Conservation (phyloP, 176 grass and related monocot genomes). For the Chloris gayana region DNA sequence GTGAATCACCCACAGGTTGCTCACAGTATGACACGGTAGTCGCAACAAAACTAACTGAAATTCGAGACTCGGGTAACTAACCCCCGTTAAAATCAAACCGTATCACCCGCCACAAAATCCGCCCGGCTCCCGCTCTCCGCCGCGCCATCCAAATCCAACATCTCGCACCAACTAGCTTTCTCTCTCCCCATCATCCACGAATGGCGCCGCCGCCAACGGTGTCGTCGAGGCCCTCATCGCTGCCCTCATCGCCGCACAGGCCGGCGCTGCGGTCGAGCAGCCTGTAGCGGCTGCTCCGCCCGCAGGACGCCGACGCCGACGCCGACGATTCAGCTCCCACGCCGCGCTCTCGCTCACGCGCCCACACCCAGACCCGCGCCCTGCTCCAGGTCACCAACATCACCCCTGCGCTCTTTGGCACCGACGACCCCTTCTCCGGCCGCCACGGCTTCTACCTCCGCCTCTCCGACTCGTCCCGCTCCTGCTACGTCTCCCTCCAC, state of each 20-base stretch:
- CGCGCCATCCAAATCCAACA: conserved; percentile 21
- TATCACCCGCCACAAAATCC: conserved; percentile 50
- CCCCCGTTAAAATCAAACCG: conserved; percentile 40
- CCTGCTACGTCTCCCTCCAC: conserved; percentile 82
- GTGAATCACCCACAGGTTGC: no score
- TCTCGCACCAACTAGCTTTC: background rate
- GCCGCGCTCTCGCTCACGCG: conserved; percentile 18
- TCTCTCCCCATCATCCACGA: conserved; percentile 11
- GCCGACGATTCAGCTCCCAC: conserved; percentile 26
- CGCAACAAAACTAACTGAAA: no score
- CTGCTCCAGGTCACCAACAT: conserved; percentile 83
- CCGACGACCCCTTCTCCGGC: conserved; percentile 76
- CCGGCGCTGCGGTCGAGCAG: conserved; percentile 63
- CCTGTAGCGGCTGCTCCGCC: conserved; percentile 69
- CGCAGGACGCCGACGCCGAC: conserved; percentile 39
- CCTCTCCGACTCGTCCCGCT: conserved; percentile 75
- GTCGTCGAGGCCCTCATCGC: conserved; percentile 30
- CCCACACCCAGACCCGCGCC: conserved; percentile 33
- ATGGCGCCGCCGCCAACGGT: conserved; percentile 35
- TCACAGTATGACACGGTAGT: no score
- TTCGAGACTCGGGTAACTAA: no score
- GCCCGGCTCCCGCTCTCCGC: background rate
- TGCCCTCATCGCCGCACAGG: conserved; percentile 50
- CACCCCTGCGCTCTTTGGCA: conserved; percentile 62
- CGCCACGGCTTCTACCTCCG: conserved; percentile 89